phyloP scores from a whole-genome alignment of 768 basidiomycete species.

The Roridomyces roridus region DNA sequence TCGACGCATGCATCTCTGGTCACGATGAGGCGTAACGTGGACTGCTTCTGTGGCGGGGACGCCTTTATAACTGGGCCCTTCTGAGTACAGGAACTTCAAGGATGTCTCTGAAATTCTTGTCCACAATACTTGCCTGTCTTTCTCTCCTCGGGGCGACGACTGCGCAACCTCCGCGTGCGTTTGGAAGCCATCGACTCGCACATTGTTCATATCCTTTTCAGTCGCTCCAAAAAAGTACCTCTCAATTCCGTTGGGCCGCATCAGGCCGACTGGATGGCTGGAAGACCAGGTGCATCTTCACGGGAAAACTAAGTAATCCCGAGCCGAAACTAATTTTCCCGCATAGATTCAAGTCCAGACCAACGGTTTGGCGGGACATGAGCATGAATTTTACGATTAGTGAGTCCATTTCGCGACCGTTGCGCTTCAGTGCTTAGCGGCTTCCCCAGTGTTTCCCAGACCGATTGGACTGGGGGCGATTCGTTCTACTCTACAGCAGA shows the following conservation, averaged over 20 bases:
- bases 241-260: conserved; percentile 45
- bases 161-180: conserved; percentile 15
- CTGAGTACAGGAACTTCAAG: too few species aligned
- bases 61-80: too few species aligned
- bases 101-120: background rate
- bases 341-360: conserved; percentile 46
- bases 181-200: background rate
- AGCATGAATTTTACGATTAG: conserved; percentile 51
- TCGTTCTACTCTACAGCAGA: conserved; percentile 49
- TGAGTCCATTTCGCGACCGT: conserved; percentile 16
- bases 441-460: conserved; percentile 41
- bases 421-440: background rate
- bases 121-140: conserved; percentile 1
- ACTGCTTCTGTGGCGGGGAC: too few species aligned
- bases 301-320: too few species aligned
- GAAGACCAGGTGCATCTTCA: conserved; percentile 41
- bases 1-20: too few species aligned
- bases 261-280: conserved; percentile 49
- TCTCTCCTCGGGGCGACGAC: conserved; percentile 1
- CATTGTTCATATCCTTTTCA: conserved; percentile 18
- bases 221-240: conserved; percentile 51
- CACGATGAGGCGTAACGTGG: too few species aligned
- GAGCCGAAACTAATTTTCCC: too few species aligned
- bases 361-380: conserved; percentile 49
- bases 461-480: conserved; percentile 49